Evolutionary conservation across 192 early-diverging fungal genomes (phyloP), one percentile per base, ranked within the genome.

Genomic region (Geranomyces variabilis): DNA sequence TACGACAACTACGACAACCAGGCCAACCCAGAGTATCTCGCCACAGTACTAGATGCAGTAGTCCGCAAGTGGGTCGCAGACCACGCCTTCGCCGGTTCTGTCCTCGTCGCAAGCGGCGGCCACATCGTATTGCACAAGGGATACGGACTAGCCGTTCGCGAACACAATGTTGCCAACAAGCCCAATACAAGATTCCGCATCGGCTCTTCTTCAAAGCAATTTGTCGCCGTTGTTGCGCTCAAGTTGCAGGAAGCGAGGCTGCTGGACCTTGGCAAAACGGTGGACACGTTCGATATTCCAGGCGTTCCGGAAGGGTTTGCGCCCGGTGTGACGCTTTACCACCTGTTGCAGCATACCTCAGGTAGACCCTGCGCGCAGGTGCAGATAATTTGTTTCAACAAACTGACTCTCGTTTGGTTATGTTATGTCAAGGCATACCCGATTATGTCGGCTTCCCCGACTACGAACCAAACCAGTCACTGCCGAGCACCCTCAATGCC

Each of bases 141-240:
- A n/a, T 61, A 33, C 29, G 63, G 63, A 3, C 44, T 64, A 6
- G 63, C 63, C 31, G 43, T 26, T 3, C 63, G 63, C n/a, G 63
- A 64, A 44, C 29, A 29, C 14, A 45, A 64, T 21, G 63, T 64
- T 6, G 34, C 63, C 34, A 64, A 64, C 43, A 41, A 6, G 33
- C 17, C 29, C 8, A 10, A 3, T 36, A 64, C 63, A 5, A 41
- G 22, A 36, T 64, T 64, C 43, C 17, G 63, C 21, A 45, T 64
- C 3, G 63, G 63, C 2, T 26, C 21, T 19, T 19, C 29, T 4
- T 26, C 63, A 46, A 64, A 64, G 44, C 63, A 64, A 21, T 67
- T 67, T 34, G 59, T 61, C 3, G 59, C 59, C 22, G 59, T 36
- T 4, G 31, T 29, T 4, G 59, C 59, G 2, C 34, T 61, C 29